These are phyloP conservation scores for Peniophora sp. DNA, from an alignment of 1,284 basidiomycete species.

Conservation along the genomic window DNA sequence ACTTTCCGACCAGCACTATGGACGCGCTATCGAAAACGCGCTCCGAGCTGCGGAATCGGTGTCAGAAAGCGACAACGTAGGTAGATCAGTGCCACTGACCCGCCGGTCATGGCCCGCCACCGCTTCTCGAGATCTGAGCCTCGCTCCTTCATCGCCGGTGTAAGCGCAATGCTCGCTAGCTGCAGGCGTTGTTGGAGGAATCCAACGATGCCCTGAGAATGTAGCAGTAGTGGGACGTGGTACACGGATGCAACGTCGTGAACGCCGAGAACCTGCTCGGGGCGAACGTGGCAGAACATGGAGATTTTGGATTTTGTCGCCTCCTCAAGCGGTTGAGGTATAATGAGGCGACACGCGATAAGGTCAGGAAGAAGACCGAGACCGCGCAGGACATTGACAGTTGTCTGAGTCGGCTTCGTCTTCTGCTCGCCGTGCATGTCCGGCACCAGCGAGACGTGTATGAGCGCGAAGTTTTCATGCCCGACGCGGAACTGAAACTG, in stretches of 20 bases:
- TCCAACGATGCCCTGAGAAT: slow-evolving; percentile 85
- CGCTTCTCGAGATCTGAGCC: slow-evolving; percentile 62
- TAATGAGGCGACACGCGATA: slow-evolving; percentile 85
- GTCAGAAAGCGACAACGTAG: neutral
- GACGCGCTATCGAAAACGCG: slow-evolving; percentile 87
- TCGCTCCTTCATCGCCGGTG: slow-evolving; percentile 47
- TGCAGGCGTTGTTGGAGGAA: slow-evolving; percentile 82
- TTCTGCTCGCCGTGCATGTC: slow-evolving; percentile 99
- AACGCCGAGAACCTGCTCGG: slow-evolving; percentile 93
- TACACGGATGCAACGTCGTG: slow-evolving; percentile 97
- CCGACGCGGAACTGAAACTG: slow-evolving; percentile 99
- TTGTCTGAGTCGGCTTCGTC: slow-evolving; percentile 98
- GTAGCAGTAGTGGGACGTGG: slow-evolving; percentile 91
- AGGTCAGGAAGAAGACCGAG: slow-evolving; percentile 91
- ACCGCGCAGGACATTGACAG: slow-evolving; percentile 90
- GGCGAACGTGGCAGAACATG: slow-evolving; percentile 97
- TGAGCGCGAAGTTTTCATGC: slow-evolving; percentile 93
- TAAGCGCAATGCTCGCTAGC: slow-evolving; percentile 53
- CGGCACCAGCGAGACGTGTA: slow-evolving; percentile 97
- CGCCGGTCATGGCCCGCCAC: slow-evolving; percentile 83
- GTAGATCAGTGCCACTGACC: slow-evolving; percentile 30
- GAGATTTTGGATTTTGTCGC: slow-evolving; percentile 94
- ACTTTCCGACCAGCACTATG: slow-evolving; percentile 95
- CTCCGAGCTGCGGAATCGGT: slow-evolving; percentile 57
- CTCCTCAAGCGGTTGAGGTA: slow-evolving; percentile 66